Percentiles rank a stretch among this genome's conserved stretches.
Evolutionary conservation across 2,329 filamentous ascomycete genomes (phyloP).

Genomic region (Ophiostoma piceae): DNA sequence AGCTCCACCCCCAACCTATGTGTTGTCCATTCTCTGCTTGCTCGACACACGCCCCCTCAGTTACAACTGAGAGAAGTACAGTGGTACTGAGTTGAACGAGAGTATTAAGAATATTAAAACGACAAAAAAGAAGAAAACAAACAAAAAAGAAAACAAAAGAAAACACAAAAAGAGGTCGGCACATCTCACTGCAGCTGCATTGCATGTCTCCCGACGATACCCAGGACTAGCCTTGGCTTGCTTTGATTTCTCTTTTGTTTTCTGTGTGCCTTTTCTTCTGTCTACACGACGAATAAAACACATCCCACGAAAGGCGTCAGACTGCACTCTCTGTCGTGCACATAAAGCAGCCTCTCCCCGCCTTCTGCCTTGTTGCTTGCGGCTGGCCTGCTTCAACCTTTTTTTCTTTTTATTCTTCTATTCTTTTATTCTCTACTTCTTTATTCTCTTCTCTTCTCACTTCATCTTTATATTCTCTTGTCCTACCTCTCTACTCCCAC

Average conservation of each 20-base stretch:
- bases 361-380: constrained; percentile 19
- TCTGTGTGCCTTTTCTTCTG: no score
- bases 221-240: constrained; percentile 13
- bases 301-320: not conserved
- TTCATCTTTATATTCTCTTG: not conserved
- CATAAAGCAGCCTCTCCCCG: constrained; percentile 20
- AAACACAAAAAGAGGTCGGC: not conserved
- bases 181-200: not conserved
- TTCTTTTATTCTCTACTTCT: constrained; percentile 8
- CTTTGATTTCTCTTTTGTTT: not conserved
- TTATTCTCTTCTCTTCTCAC: constrained; percentile 5
- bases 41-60: constrained; percentile 6
- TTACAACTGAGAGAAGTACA: constrained; percentile 11
- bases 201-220: constrained; percentile 17
- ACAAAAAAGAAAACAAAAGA: not conserved
- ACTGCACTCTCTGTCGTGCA: not conserved
- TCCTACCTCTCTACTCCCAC: no score
- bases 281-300: not conserved
- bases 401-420: constrained; percentile 17
- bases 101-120: not conserved
- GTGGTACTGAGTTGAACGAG: not conserved
- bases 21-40: not conserved
- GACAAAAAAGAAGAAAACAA: not conserved
- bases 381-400: constrained; percentile 26
- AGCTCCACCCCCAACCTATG: constrained; percentile 16